These are phyloP conservation scores for Neopestalotiopsis sp. DNA, from an alignment of 2,329 filamentous ascomycete species.

Conservation along the genomic window DNA sequence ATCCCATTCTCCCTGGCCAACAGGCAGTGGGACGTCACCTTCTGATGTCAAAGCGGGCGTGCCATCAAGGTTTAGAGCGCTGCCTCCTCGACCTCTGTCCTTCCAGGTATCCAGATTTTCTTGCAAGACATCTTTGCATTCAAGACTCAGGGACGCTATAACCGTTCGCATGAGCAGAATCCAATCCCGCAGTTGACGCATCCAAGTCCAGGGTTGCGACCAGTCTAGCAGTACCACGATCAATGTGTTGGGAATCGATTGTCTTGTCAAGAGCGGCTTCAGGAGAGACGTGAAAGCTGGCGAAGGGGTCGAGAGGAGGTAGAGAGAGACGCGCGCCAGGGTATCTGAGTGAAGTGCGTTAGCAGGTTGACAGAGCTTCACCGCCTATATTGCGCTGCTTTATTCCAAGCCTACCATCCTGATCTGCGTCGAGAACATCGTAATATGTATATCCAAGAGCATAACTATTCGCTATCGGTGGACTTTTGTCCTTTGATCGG, in stretches of 20 bases:
- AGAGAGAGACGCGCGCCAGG: slow-evolving; percentile 85
- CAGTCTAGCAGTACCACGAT: slow-evolving; percentile 94
- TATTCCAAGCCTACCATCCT: slow-evolving; percentile 71
- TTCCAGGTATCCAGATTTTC: slow-evolving; percentile 83
- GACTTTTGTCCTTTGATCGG: slow-evolving; percentile 63
- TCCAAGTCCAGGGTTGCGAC: slow-evolving; percentile 92
- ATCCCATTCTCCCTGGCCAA: slow-evolving; percentile 92
- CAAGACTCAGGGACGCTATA: slow-evolving; percentile 73
- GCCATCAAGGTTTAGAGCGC: slow-evolving; percentile 67
- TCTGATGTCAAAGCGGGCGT: slow-evolving; percentile 65
- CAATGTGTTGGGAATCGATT: slow-evolving; percentile 84
- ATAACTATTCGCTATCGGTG: slow-evolving; percentile 89
- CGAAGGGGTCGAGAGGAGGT: slow-evolving; percentile 86
- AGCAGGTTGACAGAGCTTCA: slow-evolving; percentile 23
- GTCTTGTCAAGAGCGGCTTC: slow-evolving; percentile 81
- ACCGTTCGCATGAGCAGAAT: slow-evolving; percentile 82
- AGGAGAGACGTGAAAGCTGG: slow-evolving; percentile 83
- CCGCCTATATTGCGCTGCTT: not conserved
- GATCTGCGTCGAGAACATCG: slow-evolving; percentile 90
- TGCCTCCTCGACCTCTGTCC: slow-evolving; percentile 72
- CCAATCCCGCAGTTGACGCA: slow-evolving; percentile 89
- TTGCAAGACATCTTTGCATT: slow-evolving; percentile 84
- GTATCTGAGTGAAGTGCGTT: slow-evolving; percentile 64
- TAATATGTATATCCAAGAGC: slow-evolving; percentile 95
- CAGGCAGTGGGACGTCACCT: slow-evolving; percentile 73